Base-by-base conservation (phyloP, 169 alveolate genomes). In the Neospora caninum region DNA sequence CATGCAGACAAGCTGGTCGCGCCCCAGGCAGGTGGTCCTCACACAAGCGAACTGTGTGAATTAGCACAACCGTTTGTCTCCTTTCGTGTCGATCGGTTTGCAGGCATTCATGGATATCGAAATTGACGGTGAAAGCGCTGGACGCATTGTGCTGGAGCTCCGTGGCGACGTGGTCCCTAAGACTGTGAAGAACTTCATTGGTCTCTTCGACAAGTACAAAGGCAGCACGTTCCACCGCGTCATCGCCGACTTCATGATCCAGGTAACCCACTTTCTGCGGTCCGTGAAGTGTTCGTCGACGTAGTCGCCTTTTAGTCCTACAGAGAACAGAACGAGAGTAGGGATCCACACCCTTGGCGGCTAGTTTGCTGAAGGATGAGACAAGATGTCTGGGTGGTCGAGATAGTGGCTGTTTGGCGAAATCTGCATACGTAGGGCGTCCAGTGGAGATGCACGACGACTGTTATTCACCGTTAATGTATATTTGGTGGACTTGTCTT, bases 111-210 rank as follows among this genome's bases (percentile, higher is more conserved):
- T 98, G 96, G 99, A 98, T 80, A 93, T 98, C 45, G 92, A 96
- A 94, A 95, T 98, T 29, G 98, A 97, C 41, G 96, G 94, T 31
- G 96, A 94, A 36, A 92, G 93, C 93, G 93, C 96, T 91, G 97
- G 98, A 94, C 98, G 99, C 94, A 97, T 99, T 31, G 70, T 78
- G 39, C 49, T 93, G 58, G 83, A 80, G 31, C 97, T 99, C 87
- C 98, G 97, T 94, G 97, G 97, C 78, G 97, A 98, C 94, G 97
- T 97, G 83, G 98, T 99, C 82, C 99, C 99, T 64, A 98, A 98
- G 93, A 98, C 99, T 20, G 99, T 98, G 34, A 99, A 99, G 96
- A 99, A 99, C 96, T 99, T 99, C 95, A 92, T 93, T 54, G 93
- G 95, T 10, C 96, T 96, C 84, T 97, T 97, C 34, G 97, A 97